Conservation (phyloP, 768 basidiomycete species). For the Stropharia rugosoannulata region DNA sequence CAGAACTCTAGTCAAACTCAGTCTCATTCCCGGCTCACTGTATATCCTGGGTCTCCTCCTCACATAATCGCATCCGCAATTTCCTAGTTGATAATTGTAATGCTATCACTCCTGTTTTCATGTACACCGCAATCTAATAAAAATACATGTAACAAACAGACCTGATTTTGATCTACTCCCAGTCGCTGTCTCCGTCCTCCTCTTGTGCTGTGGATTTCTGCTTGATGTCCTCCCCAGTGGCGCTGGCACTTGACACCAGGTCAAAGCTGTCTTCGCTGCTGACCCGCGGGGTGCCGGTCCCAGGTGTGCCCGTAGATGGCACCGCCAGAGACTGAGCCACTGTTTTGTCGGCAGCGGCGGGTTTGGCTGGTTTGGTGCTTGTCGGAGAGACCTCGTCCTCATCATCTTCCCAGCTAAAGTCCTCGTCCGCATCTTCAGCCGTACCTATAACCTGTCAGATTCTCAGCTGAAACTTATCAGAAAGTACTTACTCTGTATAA, state of each 20-base stretch:
- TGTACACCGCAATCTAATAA: not conserved
- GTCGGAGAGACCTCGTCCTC: constrained; percentile 59
- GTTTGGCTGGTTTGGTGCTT: not conserved
- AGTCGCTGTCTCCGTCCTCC: constrained; percentile 13
- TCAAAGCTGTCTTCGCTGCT: constrained; percentile 72
- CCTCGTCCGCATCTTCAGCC: constrained; percentile 67
- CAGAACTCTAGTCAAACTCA: no score
- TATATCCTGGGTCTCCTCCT: no score
- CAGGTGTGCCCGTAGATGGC: constrained; percentile 33
- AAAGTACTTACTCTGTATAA: constrained; percentile 60
- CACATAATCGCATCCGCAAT: no score
- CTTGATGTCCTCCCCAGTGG: constrained; percentile 28
- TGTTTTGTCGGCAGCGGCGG: constrained; percentile 11
- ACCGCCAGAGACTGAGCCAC: constrained; percentile 18
- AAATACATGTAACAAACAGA: not conserved
- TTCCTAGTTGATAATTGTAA: not conserved
- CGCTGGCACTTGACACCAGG: constrained; percentile 58
- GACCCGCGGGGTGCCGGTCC: constrained; percentile 45
- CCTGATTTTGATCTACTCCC: constrained; percentile 1
- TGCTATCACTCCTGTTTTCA: not conserved
- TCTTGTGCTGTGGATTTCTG: constrained; percentile 51
- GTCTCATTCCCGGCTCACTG: no score
- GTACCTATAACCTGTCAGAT: constrained; percentile 38
- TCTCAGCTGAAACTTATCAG: not conserved
- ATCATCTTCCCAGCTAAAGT: constrained; percentile 93